Percentiles rank a stretch among this genome's conserved stretches.
Conservation (phyloP, 345 rosid genomes). For the Citropsis articulata region DNA sequence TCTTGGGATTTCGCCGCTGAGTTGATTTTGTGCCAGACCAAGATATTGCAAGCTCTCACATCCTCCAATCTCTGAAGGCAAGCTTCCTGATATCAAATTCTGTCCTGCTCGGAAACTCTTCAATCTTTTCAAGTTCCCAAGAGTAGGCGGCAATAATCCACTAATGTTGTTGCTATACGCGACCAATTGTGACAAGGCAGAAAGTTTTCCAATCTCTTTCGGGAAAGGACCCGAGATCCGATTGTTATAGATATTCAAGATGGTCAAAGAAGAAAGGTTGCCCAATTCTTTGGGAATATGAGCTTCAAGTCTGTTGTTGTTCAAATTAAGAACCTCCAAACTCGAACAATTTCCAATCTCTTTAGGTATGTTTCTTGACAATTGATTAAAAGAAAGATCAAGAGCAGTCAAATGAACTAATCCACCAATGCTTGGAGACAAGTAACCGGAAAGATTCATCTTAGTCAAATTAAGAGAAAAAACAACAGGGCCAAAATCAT, state of each 20-base stretch:
- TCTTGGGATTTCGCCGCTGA: constrained; percentile 61
- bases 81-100: constrained; percentile 78
- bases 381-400: constrained; percentile 63
- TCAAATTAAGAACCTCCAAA: constrained; percentile 50
- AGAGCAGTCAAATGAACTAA: constrained; percentile 57
- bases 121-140: constrained; percentile 62
- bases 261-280: constrained; percentile 41
- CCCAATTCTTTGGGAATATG: constrained; percentile 56
- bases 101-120: constrained; percentile 71
- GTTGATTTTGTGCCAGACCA: constrained; percentile 82
- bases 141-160: constrained; percentile 61
- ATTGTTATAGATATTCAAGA: constrained; percentile 68
- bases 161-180: constrained; percentile 71
- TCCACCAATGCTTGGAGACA: constrained; percentile 74
- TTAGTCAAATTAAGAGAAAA: constrained; percentile 47
- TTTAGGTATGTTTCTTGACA: constrained; percentile 54
- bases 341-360: constrained; percentile 63
- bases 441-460: constrained; percentile 64
- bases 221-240: constrained; percentile 72
- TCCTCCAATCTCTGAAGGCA: constrained; percentile 68
- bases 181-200: constrained; percentile 53
- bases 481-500: constrained; percentile 45
- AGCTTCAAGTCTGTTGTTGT: constrained; percentile 62
- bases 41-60: constrained; percentile 63
- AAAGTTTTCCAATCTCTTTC: constrained; percentile 59